Evolutionary conservation across 1,284 basidiomycete species (phyloP), one percentile per base, ranked within the genome.

Genomic region (Porphyrellus sp.): DNA sequence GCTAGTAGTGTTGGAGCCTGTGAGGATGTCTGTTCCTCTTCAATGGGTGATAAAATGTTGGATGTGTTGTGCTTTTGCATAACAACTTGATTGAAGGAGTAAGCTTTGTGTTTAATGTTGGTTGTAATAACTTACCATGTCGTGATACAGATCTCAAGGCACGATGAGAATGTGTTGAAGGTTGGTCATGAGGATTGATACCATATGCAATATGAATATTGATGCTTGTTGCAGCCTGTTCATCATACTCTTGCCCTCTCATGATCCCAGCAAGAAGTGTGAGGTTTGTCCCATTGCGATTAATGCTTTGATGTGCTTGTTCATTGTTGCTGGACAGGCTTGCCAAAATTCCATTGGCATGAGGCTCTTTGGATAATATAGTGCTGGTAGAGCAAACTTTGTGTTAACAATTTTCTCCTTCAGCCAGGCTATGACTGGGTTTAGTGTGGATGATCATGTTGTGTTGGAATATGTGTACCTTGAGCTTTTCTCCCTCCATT

Each of bases 241-340:
- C 8, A n/a, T 56, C 48, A n/a, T 53, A 51, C 2, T 54, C 20
- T 27, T 51, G 40, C 1, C 48, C 45, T 23, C 27, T 39, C 45
- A 53, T 56, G 0, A 56, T 25, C 30, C 48, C 52, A 9, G 20
- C 41, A 18, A 56, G 44, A 1, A 56, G 3, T 7, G 44, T 50
- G 1, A 56, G 55, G 13, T 27, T 30, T 0, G 30, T 48, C 4
- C 41, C 45, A 48, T 56, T 27, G 0, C 18, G 21, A 27, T 56
- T 56, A 4, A 56, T 53, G 6, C 40, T 53, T 1, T 2, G 4
- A 18, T 56, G 51, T 1, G 45, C 51, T 27, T 56, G 52, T 11
- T 56, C 45, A 48, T 53, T 39, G 51, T 55, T 6, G 43, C 43
- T 20, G 43, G 47, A 3, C 5, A 55, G 4, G 47, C 54, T 11